phyloP scores from a whole-genome alignment of 257 asterid species.

The Solanum megistacrolobum region DNA sequence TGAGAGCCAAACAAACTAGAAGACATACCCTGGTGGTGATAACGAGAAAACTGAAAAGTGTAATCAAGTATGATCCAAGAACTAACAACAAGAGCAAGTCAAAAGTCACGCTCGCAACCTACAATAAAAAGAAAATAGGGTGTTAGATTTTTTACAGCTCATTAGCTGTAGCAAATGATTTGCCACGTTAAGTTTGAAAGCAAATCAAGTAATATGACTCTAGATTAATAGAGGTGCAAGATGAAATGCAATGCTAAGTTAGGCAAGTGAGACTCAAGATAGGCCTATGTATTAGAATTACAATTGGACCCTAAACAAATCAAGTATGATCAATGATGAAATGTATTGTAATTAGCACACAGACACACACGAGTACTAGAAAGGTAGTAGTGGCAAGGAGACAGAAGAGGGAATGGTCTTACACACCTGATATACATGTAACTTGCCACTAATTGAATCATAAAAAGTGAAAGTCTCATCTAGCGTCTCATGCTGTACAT shows the following conservation, averaged over 20 bases:
- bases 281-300: not conserved
- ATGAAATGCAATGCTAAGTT: not conserved
- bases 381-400: not conserved
- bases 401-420: not conserved
- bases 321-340: not conserved
- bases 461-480: constrained; percentile 84
- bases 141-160: not conserved
- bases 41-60: constrained; percentile 67
- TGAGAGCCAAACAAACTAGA: not conserved
- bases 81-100: constrained; percentile 83
- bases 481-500: constrained; percentile 64
- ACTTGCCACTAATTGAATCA: constrained; percentile 57
- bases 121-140: constrained; percentile 10
- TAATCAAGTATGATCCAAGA: constrained; percentile 79
- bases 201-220: not conserved
- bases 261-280: not conserved
- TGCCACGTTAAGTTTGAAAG: not conserved
- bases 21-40: constrained; percentile 74
- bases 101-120: constrained; percentile 89
- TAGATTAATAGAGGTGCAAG: not conserved
- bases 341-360: not conserved
- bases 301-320: not conserved
- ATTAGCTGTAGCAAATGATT: not conserved
- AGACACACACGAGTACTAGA: not conserved
- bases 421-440: constrained; percentile 77